Base-by-base conservation (phyloP, 2,329 filamentous ascomycete genomes). In the Penicillium corylophilum region DNA sequence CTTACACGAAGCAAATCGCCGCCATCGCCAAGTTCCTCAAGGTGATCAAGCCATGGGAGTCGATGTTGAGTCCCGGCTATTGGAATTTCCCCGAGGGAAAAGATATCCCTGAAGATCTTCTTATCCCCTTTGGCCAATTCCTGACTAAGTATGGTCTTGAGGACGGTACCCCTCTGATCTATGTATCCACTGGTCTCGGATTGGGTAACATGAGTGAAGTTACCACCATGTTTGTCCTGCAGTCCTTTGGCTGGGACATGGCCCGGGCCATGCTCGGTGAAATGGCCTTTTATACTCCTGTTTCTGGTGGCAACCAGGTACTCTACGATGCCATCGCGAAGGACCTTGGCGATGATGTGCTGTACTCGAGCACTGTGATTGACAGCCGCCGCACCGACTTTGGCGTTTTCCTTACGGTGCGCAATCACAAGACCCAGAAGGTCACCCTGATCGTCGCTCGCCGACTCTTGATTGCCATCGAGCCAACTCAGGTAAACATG, bases 321-420 rank as follows among this genome's bases (percentile, higher is more conserved):
- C 59, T 78, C 4, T 79, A 77, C 55, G 72, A 76, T 46, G 65
- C 65, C 12, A 67, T 76, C 33, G 67, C 66, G 2, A 38, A 57
- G 1, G 62, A 70, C 23, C 64, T 78, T 0, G 71, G 68, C n/a
- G 52, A 64, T 2, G 72, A 75, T 29, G 70, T 77, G 1, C 57
- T 76, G 2, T 72, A 71, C 55, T 68, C 65, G 7, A 72, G 67
- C 50, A 71, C 64, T 1, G 74, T 76, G 1, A 33, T 60, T 16
- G 24, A 50, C 12, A 59, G 48, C 38, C 36, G 22, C 9, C 57
- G 57, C 26, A 63, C 62, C 15, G 44, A 59, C 2, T 49, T 52
- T 16, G 72, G 72, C 40, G 71, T 73, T 13, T 43, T 50, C 3
- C 62, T 74, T 15, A 65, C 61, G 0, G 65, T 71, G 18, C 48